Percentiles rank a stretch among this genome's conserved stretches.
These are phyloP conservation scores for Musa schizocarpa DNA, from an alignment of 176 grass and related monocot genomes.

Conservation along the genomic window DNA sequence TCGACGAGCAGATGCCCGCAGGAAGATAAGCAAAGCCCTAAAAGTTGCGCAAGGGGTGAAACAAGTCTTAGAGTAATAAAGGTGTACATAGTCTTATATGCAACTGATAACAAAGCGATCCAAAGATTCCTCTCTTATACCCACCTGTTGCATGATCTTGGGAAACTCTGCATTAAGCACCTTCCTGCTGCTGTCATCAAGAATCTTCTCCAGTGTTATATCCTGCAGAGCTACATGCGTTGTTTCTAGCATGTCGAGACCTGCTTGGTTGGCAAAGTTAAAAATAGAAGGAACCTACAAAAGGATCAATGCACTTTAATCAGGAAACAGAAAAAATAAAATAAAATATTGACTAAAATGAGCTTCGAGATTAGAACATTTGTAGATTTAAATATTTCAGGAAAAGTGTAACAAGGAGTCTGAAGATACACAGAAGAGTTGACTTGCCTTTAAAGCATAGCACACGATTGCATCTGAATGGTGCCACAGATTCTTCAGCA, in stretches of 20 bases:
- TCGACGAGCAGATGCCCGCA: constrained; percentile 55
- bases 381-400: too few species aligned
- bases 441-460: constrained; percentile 75
- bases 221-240: constrained; percentile 86
- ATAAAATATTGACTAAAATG: too few species aligned
- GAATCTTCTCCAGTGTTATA: constrained; percentile 76
- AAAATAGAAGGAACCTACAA: constrained; percentile 79
- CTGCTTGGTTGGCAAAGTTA: constrained; percentile 82
- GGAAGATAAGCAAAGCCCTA: constrained; percentile 73
- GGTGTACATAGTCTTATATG: too few species aligned
- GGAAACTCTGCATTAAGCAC: constrained; percentile 68
- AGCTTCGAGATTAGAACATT: too few species aligned
- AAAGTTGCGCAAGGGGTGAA: not conserved
- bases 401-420: not conserved
- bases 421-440: too few species aligned
- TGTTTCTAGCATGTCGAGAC: constrained; percentile 93
- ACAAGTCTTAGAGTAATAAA: not conserved
- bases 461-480: constrained; percentile 90
- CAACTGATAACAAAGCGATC: not conserved
- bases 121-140: not conserved
- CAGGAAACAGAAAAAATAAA: not conserved
- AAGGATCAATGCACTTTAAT: not conserved
- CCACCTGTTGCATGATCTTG: constrained; percentile 90
- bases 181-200: constrained; percentile 72
- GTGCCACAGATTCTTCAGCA: constrained; percentile 77